Conservation (phyloP, 331 rosid genomes). For the Acacia concinna region DNA sequence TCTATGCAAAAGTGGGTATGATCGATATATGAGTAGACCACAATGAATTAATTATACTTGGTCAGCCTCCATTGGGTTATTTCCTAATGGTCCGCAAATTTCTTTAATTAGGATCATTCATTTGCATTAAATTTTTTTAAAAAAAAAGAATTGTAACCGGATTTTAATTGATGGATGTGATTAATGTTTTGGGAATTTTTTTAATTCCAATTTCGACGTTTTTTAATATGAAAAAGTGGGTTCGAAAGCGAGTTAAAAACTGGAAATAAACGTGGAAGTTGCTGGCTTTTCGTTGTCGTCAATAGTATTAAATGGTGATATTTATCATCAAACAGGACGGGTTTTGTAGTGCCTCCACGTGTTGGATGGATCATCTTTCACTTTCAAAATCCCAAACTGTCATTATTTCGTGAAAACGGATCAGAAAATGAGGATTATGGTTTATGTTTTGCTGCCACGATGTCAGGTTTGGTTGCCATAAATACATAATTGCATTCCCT, state of each 20-base stretch:
- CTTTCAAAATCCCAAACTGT: constrained; percentile 11
- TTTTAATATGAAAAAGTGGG: neutral
- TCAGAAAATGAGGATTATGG: neutral
- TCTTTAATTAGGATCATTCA: neutral
- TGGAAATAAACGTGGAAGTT: neutral
- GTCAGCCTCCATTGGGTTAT: constrained; percentile 27
- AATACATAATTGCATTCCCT: neutral
- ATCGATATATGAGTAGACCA: neutral
- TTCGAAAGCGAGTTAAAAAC: neutral
- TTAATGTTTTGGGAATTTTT: neutral
- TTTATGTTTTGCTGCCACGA: constrained; percentile 1
- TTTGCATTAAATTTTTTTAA: neutral
- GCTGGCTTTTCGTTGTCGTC: neutral
- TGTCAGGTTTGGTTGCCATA: neutral
- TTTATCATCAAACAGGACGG: neutral
- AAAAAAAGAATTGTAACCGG: neutral
- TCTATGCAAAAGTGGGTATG: neutral
- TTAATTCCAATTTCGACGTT: neutral
- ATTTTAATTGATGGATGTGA: neutral
- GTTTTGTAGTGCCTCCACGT: constrained; percentile 32
- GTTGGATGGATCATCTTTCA: constrained; percentile 27
- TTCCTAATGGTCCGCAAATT: neutral
- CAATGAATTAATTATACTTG: constrained; percentile 11
- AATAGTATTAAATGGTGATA: constrained; percentile 8
- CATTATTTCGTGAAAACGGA: neutral